phyloP scores from a whole-genome alignment of 257 asterid species.

The Solanum dulcamara region DNA sequence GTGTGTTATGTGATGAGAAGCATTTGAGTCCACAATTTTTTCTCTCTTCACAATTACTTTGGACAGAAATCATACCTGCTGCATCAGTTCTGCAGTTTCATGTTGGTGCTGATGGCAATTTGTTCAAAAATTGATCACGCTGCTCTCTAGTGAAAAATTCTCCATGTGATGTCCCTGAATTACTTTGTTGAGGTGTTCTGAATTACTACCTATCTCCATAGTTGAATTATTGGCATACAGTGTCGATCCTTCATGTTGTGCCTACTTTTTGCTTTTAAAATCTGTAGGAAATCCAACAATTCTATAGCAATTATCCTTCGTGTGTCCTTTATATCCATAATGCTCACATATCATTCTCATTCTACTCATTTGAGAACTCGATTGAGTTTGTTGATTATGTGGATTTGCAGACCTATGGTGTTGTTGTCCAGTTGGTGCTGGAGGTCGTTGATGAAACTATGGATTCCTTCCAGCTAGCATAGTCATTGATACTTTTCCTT shows the following conservation, averaged over 20 bases:
- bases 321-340: neutral
- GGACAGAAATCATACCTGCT: neutral
- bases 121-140: neutral
- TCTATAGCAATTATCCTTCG: neutral
- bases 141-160: neutral
- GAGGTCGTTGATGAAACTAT: neutral
- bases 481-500: neutral
- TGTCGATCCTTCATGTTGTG: neutral
- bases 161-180: neutral
- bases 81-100: neutral
- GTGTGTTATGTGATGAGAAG: neutral
- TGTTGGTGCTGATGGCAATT: neutral
- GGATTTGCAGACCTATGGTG: too few relatives aligned
- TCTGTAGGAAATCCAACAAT: neutral
- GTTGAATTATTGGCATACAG: neutral
- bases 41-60: neutral
- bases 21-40: too few relatives aligned
- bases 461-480: neutral
- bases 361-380: too few relatives aligned
- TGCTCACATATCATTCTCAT: neutral
- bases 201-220: too few relatives aligned
- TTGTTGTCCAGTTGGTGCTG: too few relatives aligned
- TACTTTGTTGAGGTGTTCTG: too few relatives aligned
- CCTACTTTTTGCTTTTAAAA: too few relatives aligned
- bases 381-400: too few relatives aligned